Evolutionary conservation across 768 basidiomycete genomes (phyloP).

Genomic region (Agrocybe chaxingu): DNA sequence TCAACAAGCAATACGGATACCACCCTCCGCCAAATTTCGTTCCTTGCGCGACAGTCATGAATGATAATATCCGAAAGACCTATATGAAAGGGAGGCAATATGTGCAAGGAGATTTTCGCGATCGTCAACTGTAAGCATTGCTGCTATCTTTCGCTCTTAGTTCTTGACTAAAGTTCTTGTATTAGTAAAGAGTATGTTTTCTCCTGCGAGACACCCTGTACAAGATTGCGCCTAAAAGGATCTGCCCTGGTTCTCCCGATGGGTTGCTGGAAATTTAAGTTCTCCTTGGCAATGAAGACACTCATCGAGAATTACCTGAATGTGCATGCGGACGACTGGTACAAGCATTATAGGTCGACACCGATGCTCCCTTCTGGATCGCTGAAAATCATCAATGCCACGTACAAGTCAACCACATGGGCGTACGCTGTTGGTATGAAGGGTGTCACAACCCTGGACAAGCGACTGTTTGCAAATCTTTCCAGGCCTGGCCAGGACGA

Average conservation of each 20-base stretch:
- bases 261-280: not conserved
- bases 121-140: too few species aligned
- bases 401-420: constrained; percentile 6
- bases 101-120: too few species aligned
- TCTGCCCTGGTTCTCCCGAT: not conserved
- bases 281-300: not conserved
- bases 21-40: not conserved
- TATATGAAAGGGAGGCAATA: too few species aligned
- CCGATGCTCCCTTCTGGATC: constrained; percentile 1
- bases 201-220: not conserved
- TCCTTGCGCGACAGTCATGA: not conserved
- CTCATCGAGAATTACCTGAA: constrained; percentile 2
- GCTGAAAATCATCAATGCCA: not conserved
- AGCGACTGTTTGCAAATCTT: too few species aligned
- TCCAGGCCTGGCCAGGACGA: too few species aligned
- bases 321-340: constrained; percentile 1
- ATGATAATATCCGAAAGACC: not conserved
- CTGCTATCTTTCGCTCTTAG: too few species aligned
- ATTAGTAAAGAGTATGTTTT: too few species aligned
- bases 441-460: too few species aligned
- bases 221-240: not conserved
- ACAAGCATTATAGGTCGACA: not conserved
- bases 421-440: not conserved
- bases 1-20: not conserved
- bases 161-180: too few species aligned